A percentile compares a stretch with the other conserved stretches of the same genome.
Evolutionary conservation across 257 asterid genomes (phyloP).

Genomic region (Marsdenia floribunda): DNA sequence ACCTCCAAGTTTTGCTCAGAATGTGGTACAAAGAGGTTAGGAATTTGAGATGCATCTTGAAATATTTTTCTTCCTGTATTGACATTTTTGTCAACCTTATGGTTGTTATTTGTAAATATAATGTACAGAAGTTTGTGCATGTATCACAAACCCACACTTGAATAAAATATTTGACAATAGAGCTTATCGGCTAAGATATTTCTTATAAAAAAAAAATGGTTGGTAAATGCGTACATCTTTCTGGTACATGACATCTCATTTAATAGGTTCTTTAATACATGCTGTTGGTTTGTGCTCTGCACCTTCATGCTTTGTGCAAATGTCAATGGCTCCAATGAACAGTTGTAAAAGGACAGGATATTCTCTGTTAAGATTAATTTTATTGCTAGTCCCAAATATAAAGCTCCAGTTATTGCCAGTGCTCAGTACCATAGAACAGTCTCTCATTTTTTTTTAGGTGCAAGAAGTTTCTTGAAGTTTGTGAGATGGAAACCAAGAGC

Average conservation of each 20-base stretch:
- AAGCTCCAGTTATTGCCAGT: not conserved
- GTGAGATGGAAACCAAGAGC: not conserved
- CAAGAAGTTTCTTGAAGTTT: not conserved
- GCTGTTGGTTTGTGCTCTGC: not conserved
- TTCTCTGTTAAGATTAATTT: not conserved
- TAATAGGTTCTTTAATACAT: not conserved
- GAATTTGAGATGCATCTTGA: constrained; percentile 32
- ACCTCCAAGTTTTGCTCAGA: constrained; percentile 87
- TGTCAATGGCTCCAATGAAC: not conserved
- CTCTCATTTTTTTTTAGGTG: not conserved
- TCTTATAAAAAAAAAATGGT: not conserved
- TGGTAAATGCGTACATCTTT: not conserved
- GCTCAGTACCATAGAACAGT: not conserved
- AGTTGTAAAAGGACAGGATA: not conserved
- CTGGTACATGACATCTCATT: not conserved
- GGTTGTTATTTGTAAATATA: not conserved
- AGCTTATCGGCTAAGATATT: not conserved
- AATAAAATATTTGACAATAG: not conserved
- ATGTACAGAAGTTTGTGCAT: not conserved
- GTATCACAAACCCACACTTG: not conserved
- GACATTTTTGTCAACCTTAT: not conserved
- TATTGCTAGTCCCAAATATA: not conserved
- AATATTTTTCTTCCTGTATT: not conserved
- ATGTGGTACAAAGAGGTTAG: constrained; percentile 84
- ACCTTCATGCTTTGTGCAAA: not conserved